Evolutionary conservation across 176 grass and related monocot genomes (phyloP), one percentile per base, ranked within the genome.

Genomic region (Otatea glauca): DNA sequence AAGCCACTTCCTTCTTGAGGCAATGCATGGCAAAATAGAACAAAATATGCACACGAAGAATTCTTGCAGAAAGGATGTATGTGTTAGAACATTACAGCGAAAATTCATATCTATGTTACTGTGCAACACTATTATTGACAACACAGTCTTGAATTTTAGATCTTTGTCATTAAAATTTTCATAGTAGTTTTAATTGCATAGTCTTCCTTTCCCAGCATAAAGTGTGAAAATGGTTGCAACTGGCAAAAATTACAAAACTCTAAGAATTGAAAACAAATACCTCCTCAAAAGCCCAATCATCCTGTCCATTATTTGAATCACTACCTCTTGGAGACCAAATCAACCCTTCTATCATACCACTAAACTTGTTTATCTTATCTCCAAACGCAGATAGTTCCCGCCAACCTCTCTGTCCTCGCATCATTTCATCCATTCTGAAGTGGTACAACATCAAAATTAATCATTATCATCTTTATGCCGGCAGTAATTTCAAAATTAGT

Each of bases 351-450:
- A 99, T 93, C 93, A 99, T 99, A 80, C 96, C 96, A 72, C 88
- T 85, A 65, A 99, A 94, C 84, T 96, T 96, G 79, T 99, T 92
- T 65, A 96, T 92, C 72, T 99, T 99, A 84, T 99, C 96, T 47
- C 96, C 96, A 68, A 99, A 83, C 32, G 88, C 77, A 37, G 89
- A 83, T 75, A 99, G 89, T 88, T 99, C 96, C 91, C 96, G 89
- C 96, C 96, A 99, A 65, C 96, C 96, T 91, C 96, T 92, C 51
- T 99, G 93, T 39, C 96, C 96, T 84, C 71, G 85, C 96, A 99
- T 99, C 96, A 99, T 99, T 86, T 95, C 96, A 85, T 99, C 96
- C 91, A 99, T 94, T 87, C 96, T 99, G 79, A 83, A 84, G 58
- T 70, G 58, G 41, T 56, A 70, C 42, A 83, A 70, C 29, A 59